Evolutionary conservation across 139 green algal genomes (phyloP).

Genomic region (Chlamydomonas incerta): DNA sequence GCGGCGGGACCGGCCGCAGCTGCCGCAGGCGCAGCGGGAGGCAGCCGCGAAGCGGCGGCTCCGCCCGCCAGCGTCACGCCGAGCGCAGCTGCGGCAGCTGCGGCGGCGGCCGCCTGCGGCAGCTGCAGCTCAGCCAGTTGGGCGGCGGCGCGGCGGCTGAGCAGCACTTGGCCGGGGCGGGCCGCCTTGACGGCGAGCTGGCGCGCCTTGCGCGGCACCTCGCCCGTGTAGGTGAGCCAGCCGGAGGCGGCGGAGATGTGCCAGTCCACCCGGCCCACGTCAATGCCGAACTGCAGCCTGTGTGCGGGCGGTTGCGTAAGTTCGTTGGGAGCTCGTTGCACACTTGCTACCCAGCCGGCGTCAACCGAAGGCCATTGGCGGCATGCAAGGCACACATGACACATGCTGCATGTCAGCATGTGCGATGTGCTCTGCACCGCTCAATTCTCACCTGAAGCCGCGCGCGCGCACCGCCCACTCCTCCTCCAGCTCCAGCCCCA

Average conservation of each 20-base stretch:
- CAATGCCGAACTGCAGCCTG: slow-evolving; percentile 1
- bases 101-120: neutral
- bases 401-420: too few relatives aligned
- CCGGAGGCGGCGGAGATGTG: neutral
- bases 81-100: neutral
- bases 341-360: neutral
- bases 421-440: too few relatives aligned
- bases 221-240: neutral
- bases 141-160: neutral
- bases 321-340: neutral
- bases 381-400: too few relatives aligned
- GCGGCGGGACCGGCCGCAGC: too few relatives aligned
- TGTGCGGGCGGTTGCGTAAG: neutral
- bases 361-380: neutral
- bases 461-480: neutral
- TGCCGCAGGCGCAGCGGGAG: too few relatives aligned
- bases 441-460: neutral
- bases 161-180: neutral
- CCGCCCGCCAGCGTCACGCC: too few relatives aligned
- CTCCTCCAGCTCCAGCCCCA: neutral
- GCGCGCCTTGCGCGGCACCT: neutral
- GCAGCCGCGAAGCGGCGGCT: too few relatives aligned
- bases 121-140: neutral
- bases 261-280: neutral
- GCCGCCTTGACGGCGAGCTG: neutral